Percentiles rank a stretch among this genome's conserved stretches.
Conservation (phyloP, 495 filamentous ascomycete species). For the Collariella sp. region DNA sequence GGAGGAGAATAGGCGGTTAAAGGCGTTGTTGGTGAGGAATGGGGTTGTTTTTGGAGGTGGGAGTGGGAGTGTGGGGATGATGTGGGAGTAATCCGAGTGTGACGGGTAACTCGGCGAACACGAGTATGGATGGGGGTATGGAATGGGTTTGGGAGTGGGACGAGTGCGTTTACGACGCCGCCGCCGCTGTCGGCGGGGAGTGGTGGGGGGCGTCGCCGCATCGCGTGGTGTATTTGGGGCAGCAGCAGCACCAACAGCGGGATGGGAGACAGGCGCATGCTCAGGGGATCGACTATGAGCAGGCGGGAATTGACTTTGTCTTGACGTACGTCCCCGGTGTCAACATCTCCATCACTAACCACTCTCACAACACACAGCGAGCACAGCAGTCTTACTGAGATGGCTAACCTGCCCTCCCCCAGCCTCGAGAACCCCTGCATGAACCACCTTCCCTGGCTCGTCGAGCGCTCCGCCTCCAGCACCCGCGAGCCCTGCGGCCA, state of each 20-base stretch:
- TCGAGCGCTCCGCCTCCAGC: conserved; percentile 48
- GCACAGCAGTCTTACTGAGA: conserved; percentile 20
- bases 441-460: conserved; percentile 77
- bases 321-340: too few species aligned
- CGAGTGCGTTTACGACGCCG: conserved; percentile 38
- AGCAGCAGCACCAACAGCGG: conserved; percentile 21
- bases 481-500: conserved; percentile 57
- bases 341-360: conserved; percentile 36
- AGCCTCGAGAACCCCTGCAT: conserved; percentile 94
- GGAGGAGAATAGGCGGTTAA: conserved; percentile 72
- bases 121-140: too few species aligned
- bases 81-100: too few species aligned
- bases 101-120: too few species aligned
- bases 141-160: too few species aligned
- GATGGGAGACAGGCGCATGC: conserved; percentile 20
- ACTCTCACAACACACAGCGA: conserved; percentile 19
- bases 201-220: conserved; percentile 23
- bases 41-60: conserved; percentile 55
- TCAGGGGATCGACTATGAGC: conserved; percentile 65
- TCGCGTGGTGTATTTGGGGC: conserved; percentile 24
- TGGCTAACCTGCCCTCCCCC: conserved; percentile 11
- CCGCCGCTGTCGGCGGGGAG: conserved; percentile 33
- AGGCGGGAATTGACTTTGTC: conserved; percentile 91
- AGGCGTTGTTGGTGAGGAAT: conserved; percentile 61
- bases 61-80: too few species aligned